Base-by-base conservation (phyloP, 176 grass and related monocot species). In the Raddia distichophylla region DNA sequence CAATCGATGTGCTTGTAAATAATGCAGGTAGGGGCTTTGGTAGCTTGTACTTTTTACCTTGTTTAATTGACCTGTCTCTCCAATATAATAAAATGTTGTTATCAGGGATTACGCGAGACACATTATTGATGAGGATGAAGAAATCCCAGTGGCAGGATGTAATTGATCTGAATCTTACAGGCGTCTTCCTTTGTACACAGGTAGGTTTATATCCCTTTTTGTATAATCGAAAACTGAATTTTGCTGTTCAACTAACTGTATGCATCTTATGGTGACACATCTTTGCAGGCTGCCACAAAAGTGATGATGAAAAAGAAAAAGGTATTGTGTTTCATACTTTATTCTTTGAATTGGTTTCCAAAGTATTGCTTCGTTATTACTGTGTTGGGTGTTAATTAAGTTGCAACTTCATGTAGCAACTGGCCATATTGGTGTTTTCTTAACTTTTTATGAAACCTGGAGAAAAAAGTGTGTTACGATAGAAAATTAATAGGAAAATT, bases 101-200 rank as follows among this genome's bases (percentile, higher is more conserved):
- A 82, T 37, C 74, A 99, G 96, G 96, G 77, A 99, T 95, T 85
- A 99, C 96, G 60, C 74, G 96, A 47, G 96, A 99, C 51, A 93
- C 93, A 62, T 83, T 99, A 75, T 89, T 99, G 77, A 99, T 99
- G 93, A 88, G 96, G 85, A 99, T 99, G 96, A 99, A 99, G 83
- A 95, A 91, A 95, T 83, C 89, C 45, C 96, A 99, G 81, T 99
- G 96, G 96, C 93, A 95, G 86, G 96, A 99, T 77, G 96, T 99
- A 72, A 99, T 99, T 83, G 96, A 91, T 66, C 81, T 95, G 49
- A 99, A 99, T 83, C 89, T 99, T 86, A 99, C 96, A 32, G 96
- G 96, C 40, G 89, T 95, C 63, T 99, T 99, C 80, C 87, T 99
- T 37, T 99, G 96, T 69, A 99, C 96, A 57, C 93, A 99, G 89